Base-by-base conservation (phyloP, 75 land plant genomes). In the Larix kaempferi region DNA sequence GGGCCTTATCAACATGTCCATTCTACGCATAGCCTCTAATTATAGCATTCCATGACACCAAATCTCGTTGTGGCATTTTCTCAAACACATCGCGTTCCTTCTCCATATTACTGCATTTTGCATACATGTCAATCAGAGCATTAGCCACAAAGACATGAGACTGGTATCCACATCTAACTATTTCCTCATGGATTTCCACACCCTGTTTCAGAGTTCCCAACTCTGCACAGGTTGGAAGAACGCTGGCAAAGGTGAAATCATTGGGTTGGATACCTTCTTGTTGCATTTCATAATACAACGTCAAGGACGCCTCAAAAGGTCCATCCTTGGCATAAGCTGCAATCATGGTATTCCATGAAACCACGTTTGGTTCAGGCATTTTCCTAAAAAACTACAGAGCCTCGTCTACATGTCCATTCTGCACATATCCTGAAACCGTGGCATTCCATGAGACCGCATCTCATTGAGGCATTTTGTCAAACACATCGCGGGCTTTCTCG, bases 261-360 rank as follows among this genome's bases (percentile, higher is more conserved):
- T 60, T 60, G 23, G 62, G 62, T 23, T 21, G 21, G 8, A 60
- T 23, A 60, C 62, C 62, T 60, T n/a, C 62, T 60, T 16, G 23
- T 21, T 21, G 62, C 62, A 60, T 60, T 7, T 60, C 62, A 60
- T 19, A 2, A 60, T 21, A 60, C n/a, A 60, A 3, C 10, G 21
- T 60, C 62, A 60, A 60, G 22, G 62, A 5, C 8, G 5, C 62
- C 23, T 60, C 62, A 60, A 19, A 19, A 21, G 21, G 62, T 7
- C 23, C 62, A 22, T 19, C 62, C 62, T 60, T 19, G 23, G 62
- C n/a, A 60, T 60, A 60, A 19, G 22, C 62, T 21, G 62, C 74
- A n/a, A 88, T 77, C 78, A 88, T 85, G 41, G 90, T n/a, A 72
- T 88, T 88, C 90, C 90, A 88, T 3, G 90, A 82, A 56, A 71